Conservation (phyloP, 768 basidiomycete genomes). For the Hemileccinum impolitum region DNA sequence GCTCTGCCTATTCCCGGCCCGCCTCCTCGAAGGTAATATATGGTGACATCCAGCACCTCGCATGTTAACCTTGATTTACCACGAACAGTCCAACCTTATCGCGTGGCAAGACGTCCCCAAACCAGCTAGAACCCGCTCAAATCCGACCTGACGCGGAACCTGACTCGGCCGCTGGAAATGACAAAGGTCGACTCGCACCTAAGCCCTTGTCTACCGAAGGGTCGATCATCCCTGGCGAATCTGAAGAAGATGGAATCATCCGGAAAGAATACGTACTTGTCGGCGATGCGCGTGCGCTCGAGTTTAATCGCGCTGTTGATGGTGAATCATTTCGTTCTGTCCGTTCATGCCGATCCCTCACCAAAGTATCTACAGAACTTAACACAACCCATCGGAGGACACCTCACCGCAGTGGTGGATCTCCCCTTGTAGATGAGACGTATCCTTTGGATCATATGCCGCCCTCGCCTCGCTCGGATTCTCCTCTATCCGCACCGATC, state of each 20-base stretch:
- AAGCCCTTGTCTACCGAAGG: constrained; percentile 49
- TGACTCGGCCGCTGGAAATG: constrained; percentile 6
- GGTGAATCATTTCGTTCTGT: constrained; percentile 45
- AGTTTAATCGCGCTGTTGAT: constrained; percentile 89
- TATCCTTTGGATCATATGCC: constrained; percentile 35
- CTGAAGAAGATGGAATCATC: constrained; percentile 76
- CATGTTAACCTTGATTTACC: not conserved
- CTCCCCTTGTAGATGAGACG: constrained; percentile 47
- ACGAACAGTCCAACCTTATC: constrained; percentile 12
- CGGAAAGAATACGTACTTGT: constrained; percentile 92
- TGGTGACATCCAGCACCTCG: not conserved
- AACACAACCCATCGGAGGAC: constrained; percentile 55
- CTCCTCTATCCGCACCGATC: constrained; percentile 22
- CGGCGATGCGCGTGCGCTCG: constrained; percentile 84
- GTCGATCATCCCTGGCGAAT: constrained; percentile 77
- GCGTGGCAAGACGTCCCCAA: constrained; percentile 18
- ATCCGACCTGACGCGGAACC: constrained; percentile 11
- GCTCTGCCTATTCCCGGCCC: not conserved
- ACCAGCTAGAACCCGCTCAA: constrained; percentile 11
- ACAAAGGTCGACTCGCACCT: constrained; percentile 9
- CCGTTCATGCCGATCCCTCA: constrained; percentile 9
- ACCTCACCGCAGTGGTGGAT: constrained; percentile 46
- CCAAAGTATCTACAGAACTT: constrained; percentile 48
- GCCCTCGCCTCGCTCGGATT: constrained; percentile 21
- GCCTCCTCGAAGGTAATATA: constrained; percentile 22